Conservation (phyloP, 2,329 filamentous ascomycete species). For the Cladophialophora chaetospira region DNA sequence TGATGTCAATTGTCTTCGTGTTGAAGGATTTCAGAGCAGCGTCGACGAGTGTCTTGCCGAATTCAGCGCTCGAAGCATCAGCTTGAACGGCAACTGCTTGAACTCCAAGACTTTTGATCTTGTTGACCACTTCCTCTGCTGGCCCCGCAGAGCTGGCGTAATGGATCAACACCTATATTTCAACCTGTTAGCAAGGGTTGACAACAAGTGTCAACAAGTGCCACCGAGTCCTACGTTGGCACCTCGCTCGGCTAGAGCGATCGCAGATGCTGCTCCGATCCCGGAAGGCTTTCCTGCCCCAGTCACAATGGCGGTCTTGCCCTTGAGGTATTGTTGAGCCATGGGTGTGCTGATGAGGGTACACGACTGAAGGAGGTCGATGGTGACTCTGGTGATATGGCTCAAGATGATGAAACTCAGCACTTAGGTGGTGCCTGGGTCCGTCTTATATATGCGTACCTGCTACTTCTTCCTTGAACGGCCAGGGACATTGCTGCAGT, state of each 20-base stretch:
- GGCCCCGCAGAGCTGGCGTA: slow-evolving; percentile 35
- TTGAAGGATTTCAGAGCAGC: slow-evolving; percentile 26
- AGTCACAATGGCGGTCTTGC: slow-evolving; percentile 36
- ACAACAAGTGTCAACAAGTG: neutral
- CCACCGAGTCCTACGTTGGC: slow-evolving; percentile 16
- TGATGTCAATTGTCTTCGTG: slow-evolving; percentile 27
- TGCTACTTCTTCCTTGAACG: neutral
- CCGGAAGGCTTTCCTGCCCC: slow-evolving; percentile 35
- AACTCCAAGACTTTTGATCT: slow-evolving; percentile 20
- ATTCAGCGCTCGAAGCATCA: slow-evolving; percentile 19
- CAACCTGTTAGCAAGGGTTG: slow-evolving; percentile 29
- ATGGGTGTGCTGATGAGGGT: slow-evolving; percentile 2
- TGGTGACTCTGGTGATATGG: too few species aligned
- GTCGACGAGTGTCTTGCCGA: slow-evolving; percentile 22
- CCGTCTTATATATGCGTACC: too few species aligned
- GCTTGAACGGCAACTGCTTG: slow-evolving; percentile 23
- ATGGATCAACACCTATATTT: slow-evolving; percentile 35
- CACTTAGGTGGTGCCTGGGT: too few species aligned
- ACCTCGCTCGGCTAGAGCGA: slow-evolving; percentile 25
- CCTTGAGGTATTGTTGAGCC: slow-evolving; percentile 23
- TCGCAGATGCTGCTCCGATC: slow-evolving; percentile 31
- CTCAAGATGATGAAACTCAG: too few species aligned
- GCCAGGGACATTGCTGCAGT: neutral
- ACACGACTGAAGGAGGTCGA: too few species aligned
- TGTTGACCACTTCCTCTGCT: slow-evolving; percentile 35